Base-by-base conservation (phyloP, 192 early-diverging fungal species). In the Radiomyces spectabilis region DNA sequence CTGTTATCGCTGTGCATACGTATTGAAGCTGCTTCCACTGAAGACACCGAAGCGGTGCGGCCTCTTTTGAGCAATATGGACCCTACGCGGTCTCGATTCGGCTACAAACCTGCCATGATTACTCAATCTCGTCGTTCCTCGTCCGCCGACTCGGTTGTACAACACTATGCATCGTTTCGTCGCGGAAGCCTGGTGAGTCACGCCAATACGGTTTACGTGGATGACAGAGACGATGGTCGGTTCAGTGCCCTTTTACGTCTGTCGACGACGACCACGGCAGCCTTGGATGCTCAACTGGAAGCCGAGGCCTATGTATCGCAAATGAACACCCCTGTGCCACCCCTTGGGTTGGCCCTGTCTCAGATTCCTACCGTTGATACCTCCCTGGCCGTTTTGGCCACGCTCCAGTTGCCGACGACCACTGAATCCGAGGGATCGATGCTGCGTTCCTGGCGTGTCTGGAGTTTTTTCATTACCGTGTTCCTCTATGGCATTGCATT, bases 141-240 rank as follows among this genome's bases (percentile, higher is more conserved):
- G n/a, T n/a, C n/a, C n/a, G n/a, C n/a, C n/a, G n/a, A n/a, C n/a
- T n/a, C n/a, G n/a, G n/a, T n/a, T n/a, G n/a, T n/a, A n/a, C n/a
- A n/a, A n/a, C n/a, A n/a, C n/a, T n/a, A n/a, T n/a, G n/a, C n/a
- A n/a, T n/a, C n/a, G n/a, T n/a, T n/a, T n/a, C 52, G 60, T 19
- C 38, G 35, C 0, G 37, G 45, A 9, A 62, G 53, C 44, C 30
- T 51, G 13, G 45, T 42, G 3, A 61, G 62, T 41, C 57, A 82
- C 3, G 80, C 85, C 31, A 84, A 86, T 26, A 79, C 79, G 6
- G 77, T 80, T 26, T 73, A 68, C 30, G 50, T 52, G 47, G 78
- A 80, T 41, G 55, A 63, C 25, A 72, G 65, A 63, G 93, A 97
- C 61, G 92, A 97, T 60, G 94, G 94, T 61, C 73, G 73, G 33